Base-by-base conservation (phyloP, 164 flowering plant genomes). In the Vitis cinerea region DNA sequence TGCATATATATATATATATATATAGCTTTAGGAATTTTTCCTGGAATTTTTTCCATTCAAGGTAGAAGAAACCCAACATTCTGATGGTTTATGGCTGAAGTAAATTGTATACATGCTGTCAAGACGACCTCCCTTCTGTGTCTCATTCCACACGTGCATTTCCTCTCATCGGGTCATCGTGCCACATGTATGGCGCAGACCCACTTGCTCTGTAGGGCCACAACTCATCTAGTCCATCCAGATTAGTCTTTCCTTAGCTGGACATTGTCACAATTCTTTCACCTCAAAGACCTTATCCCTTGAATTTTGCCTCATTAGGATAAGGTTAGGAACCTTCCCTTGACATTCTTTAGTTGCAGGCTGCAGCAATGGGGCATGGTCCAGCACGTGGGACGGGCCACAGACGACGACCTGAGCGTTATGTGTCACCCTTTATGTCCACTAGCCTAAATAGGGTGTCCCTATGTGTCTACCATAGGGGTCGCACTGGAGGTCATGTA, bases 181-280 rank as follows among this genome's bases (percentile, higher is more conserved):
- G 56, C 56, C 56, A 53, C 15, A n/a, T 53, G 56, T 53, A 53
- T 13, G n/a, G 15, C 10, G 7, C 3, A 12, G n/a, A 12, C 4
- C 10, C 16, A 53, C 8, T 10, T 54, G 53, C 15, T 66, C 52
- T 13, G 63, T 47, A 12, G 17, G 62, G 44, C 23, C 50, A 53
- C 13, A 70, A 44, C 19, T 13, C 53, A 44, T 63, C 65, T 37
- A 31, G 15, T 31, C 64, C 64, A 61, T 31, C 64, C 15, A 61
- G 15, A 53, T 53, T 14, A 53, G 15, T 13, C n/a, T 10, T 13
- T 53, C 44, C 44, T 37, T 37, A 37, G 44, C 44, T 37, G 44
- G 44, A 37, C 44, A 37, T 3, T 37, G 44, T 37, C 44, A 3
- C 7, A 55, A 7, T n/a, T 47, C 17, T 8, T 49, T 9, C 17